Base-by-base conservation (phyloP, 495 filamentous ascomycete species). In the Aspergillus nanangensis region DNA sequence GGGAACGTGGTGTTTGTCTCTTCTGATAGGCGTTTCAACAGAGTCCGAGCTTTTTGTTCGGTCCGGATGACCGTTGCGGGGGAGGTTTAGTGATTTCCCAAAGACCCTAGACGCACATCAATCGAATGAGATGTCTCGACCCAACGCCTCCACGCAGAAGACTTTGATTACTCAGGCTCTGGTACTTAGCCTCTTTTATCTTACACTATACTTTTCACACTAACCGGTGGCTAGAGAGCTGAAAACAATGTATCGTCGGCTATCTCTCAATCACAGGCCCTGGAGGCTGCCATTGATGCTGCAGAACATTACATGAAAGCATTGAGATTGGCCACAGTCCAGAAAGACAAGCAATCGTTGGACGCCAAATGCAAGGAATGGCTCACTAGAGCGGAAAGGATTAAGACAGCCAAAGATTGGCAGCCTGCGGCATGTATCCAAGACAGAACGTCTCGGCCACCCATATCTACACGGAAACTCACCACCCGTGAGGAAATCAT, bases 221-320 rank as follows among this genome's bases (percentile, higher is more conserved):
- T 62, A 53, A 68, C 48, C 41, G 35, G 38, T 47, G 41, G 35
- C 45, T 64, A 90, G 85, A 78, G 72, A 69, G 77, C 75, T 49
- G 82, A 88, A 62, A 66, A 63, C 22, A 71, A 70, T 46, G 66
- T 88, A 42, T 69, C 70, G 29, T 60, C 48, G 19, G 71, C 82
- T 15, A 62, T 63, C 21, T 83, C 77, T 37, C 80, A 81, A 42
- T 75, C 82, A 27, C 76, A 80, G 48, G 90, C 91, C 15, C 71
- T 95, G 38, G 66, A 83, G 29, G 77, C 82, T 50, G 83, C 86
- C 44, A 86, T 93, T 58, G 66, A 77, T 48, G 86, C 86, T 19
- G 82, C 79, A 13, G 87, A 95, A 54, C 64, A 84, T 35, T 88
- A 88, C 48, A 88, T 95, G 81, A 79, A 80, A 56, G 87, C 85